Evolutionary conservation across 768 basidiomycete species (phyloP).

Genomic region (Mycena rebaudengoi): DNA sequence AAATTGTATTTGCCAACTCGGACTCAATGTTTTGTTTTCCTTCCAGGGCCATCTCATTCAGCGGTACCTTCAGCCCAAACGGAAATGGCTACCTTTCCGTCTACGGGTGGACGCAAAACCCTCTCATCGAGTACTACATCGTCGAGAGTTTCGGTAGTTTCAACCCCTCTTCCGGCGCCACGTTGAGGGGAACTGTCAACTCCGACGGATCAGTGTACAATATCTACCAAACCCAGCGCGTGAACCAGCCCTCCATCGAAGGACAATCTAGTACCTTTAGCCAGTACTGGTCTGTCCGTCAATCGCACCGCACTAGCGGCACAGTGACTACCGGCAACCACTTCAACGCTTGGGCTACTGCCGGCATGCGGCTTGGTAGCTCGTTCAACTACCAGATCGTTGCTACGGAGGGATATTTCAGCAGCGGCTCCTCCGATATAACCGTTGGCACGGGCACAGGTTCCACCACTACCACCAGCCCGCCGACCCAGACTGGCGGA

Average conservation of each 20-base stretch:
- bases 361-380: slow-evolving; percentile 36
- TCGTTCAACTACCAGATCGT: slow-evolving; percentile 43
- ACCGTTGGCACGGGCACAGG: slow-evolving; percentile 14
- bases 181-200: slow-evolving; percentile 39
- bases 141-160: slow-evolving; percentile 39
- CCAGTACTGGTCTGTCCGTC: slow-evolving; percentile 33
- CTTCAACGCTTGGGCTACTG: slow-evolving; percentile 39
- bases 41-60: slow-evolving; percentile 36
- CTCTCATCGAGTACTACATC: slow-evolving; percentile 46
- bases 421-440: slow-evolving; percentile 32
- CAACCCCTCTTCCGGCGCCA: slow-evolving; percentile 33
- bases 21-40: not conserved
- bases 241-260: slow-evolving; percentile 44
- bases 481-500: slow-evolving; percentile 6
- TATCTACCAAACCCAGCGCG: slow-evolving; percentile 38
- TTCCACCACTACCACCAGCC: not conserved
- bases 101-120: slow-evolving; percentile 37
- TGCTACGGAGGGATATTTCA: slow-evolving; percentile 44
- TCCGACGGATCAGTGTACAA: slow-evolving; percentile 43
- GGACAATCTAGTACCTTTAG: slow-evolving; percentile 45
- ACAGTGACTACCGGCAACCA: slow-evolving; percentile 36
- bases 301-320: slow-evolving; percentile 24
- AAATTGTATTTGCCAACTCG: not conserved
- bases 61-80: slow-evolving; percentile 34
- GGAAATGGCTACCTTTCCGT: slow-evolving; percentile 44